These are phyloP conservation scores for Daedaleopsis sinensis DNA, from an alignment of 768 basidiomycete species.

Conservation along the genomic window DNA sequence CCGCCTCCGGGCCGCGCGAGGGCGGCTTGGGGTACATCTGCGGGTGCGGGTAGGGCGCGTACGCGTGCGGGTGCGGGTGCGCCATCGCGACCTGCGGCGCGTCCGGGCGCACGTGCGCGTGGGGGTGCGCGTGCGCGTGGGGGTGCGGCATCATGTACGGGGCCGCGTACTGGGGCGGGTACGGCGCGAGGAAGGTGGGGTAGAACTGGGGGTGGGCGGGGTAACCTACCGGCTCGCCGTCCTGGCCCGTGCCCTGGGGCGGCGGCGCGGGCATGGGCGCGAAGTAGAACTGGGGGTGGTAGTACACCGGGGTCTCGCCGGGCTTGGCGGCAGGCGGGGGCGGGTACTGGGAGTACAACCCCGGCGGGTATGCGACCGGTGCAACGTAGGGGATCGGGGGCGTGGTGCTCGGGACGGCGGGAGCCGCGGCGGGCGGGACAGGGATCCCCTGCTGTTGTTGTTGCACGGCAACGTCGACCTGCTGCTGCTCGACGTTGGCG, in stretches of 20 bases:
- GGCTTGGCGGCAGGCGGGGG: slow-evolving; percentile 48
- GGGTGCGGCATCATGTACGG: slow-evolving; percentile 48
- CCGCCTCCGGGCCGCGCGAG: slow-evolving; percentile 32
- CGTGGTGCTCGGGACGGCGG: slow-evolving; percentile 42
- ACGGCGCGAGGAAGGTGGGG: slow-evolving; percentile 43
- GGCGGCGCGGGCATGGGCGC: slow-evolving; percentile 41
- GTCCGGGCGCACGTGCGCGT: slow-evolving; percentile 19
- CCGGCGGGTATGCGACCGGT: slow-evolving; percentile 53
- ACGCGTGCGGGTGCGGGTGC: slow-evolving; percentile 38
- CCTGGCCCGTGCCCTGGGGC: slow-evolving; percentile 44
- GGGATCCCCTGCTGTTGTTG: slow-evolving; percentile 37
- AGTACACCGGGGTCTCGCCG: slow-evolving; percentile 53
- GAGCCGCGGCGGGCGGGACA: slow-evolving; percentile 45
- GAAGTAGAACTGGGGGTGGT: slow-evolving; percentile 54
- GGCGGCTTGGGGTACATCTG: slow-evolving; percentile 44
- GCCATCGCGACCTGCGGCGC: slow-evolving; percentile 11
- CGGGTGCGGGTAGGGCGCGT: slow-evolving; percentile 42
- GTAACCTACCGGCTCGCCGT: slow-evolving; percentile 44
- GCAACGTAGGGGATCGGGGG: slow-evolving; percentile 57
- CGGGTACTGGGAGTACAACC: slow-evolving; percentile 60
- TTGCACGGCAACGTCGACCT: slow-evolving; percentile 45
- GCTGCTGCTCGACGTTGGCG: slow-evolving; percentile 47
- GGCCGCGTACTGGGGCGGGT: slow-evolving; percentile 48
- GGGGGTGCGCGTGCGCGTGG: slow-evolving; percentile 8
- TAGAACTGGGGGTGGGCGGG: slow-evolving; percentile 47